Base-by-base conservation (phyloP, 106 monocot genomes). In the Alisma plantagoaquatica region DNA sequence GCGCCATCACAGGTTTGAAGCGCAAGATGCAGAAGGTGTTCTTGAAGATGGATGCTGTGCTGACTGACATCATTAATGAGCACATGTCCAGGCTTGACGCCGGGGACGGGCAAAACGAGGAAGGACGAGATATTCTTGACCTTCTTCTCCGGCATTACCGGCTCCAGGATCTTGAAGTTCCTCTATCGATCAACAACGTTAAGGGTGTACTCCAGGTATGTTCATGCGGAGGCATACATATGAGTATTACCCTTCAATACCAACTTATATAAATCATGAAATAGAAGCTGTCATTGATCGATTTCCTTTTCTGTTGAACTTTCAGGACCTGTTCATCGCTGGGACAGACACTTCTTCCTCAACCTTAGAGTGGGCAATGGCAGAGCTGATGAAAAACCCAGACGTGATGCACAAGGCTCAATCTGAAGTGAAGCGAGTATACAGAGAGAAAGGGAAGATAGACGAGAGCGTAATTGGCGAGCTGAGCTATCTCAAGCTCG, bases 321-420 rank as follows among this genome's bases (percentile, higher is more conserved):
- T 48, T 3, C 23, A 63, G 62, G 51, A 51, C 51, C 49, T 63
- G 62, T 24, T 51, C 18, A 35, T 27, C 8, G 62, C 35, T 3
- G 62, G 62, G 28, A 50, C 51, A n/a, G 62, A 63, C 17, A 19
- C 62, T 33, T 14, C 62, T 17, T 26, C 12, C 19, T 31, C 6
- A 11, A 24, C 35, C 2, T 16, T 61, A 15, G 46, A 47, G 16
- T 49, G 61, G 61, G 47, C 61, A 12, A 33, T 49, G 50, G 26
- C 49, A 22, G 49, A 61, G 33, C 31, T 61, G 4, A 49, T 61
- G 8, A 29, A 33, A 23, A 33, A 63, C 10, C 35, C 63, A 12
- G 17, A 63, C 2, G 21, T 24, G 18, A 51, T 51, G 63, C 27
- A 63, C 41, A 63, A 51, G n/a, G 63, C 26, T 2, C 33, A 26